Percentiles rank a stretch among this genome's conserved stretches.
phyloP scores from a whole-genome alignment of 306 rosid species.

The Begonia peltatifolia region DNA sequence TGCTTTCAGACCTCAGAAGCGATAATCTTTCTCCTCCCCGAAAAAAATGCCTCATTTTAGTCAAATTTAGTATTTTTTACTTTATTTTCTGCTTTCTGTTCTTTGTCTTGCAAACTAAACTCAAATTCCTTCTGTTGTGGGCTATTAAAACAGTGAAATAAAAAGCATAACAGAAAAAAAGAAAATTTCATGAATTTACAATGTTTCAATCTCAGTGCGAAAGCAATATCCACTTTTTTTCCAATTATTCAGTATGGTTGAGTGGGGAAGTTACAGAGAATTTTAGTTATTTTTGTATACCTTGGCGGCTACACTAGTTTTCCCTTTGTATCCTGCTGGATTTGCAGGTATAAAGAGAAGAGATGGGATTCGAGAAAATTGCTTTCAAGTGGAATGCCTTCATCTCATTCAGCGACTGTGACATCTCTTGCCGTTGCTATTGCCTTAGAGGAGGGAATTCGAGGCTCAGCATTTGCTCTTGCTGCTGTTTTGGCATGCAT shows the following conservation, averaged over 20 bases:
- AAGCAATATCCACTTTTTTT: too few relatives aligned
- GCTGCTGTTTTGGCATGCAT: slow-evolving; percentile 37
- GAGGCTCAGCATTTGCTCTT: slow-evolving; percentile 34
- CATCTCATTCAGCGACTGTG: slow-evolving; percentile 36
- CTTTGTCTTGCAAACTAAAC: too few relatives aligned
- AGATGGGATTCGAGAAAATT: slow-evolving; percentile 38
- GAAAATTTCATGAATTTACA: too few relatives aligned
- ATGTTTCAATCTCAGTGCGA: too few relatives aligned
- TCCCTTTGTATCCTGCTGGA: slow-evolving; percentile 7
- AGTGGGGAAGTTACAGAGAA: neutral
- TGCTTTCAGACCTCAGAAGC: too few relatives aligned
- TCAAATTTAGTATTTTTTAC: too few relatives aligned
- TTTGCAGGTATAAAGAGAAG: slow-evolving; percentile 34
- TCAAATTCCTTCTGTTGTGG: too few relatives aligned
- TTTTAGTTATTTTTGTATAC: neutral
- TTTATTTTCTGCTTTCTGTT: too few relatives aligned
- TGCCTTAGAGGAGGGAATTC: slow-evolving; percentile 26
- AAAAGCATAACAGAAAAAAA: too few relatives aligned
- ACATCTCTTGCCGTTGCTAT: slow-evolving; percentile 25
- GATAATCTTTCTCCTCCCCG: too few relatives aligned
- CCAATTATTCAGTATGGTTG: neutral
- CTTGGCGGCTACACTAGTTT: neutral
- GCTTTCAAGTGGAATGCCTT: slow-evolving; percentile 50
- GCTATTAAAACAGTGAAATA: too few relatives aligned
- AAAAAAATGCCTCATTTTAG: too few relatives aligned